Base-by-base conservation (phyloP, 805 yeast genomes). In the Sungouiozyma ichnusensis region DNA sequence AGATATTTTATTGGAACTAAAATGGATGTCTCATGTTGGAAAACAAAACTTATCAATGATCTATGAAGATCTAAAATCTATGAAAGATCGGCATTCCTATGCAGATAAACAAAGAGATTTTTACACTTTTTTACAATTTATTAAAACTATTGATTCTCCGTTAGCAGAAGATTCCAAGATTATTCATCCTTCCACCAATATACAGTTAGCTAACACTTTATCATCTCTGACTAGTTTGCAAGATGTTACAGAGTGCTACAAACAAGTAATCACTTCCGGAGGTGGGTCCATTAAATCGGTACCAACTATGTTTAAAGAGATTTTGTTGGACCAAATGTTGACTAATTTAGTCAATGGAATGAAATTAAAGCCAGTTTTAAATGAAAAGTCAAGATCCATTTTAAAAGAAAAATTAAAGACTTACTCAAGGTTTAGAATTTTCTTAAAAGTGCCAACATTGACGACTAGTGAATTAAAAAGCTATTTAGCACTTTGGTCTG, bases 181-280 rank as follows among this genome's bases (percentile, higher is more conserved):
- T 24, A 24, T 24, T 24, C 9, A 24, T 16, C 52, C 60, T 1
- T 52, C 54, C 35, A 56, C 51, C 33, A 49, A 54, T 8, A 35
- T 56, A 27, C 63, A 60, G 35, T 46, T 59, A 3, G 54, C 60
- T 3, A 59, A 60, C 40, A 39, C 52, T 8, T 39, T 60, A 35
- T 55, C 60, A 4, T 35, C 52, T 7, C 43, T 51, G 2, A 33
- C 43, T n/a, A 38, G 40, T 16, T 52, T 53, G 27, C 35, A 48
- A 2, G 44, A 44, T 11, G 36, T 53, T 45, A 20, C 52, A 16
- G 43, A 53, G 3, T 47, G 48, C 17, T 48, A 49, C 32, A 54
- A 57, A 20, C 38, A 40, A 13, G 20, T 24, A 13, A 15, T 20
- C 6, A 37, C 33, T 8, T 20, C 27, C 11, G 29, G 29, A 24